These are phyloP conservation scores for Alopecurus myosuroides DNA, from an alignment of 176 grass and related monocot species.

Conservation along the genomic window DNA sequence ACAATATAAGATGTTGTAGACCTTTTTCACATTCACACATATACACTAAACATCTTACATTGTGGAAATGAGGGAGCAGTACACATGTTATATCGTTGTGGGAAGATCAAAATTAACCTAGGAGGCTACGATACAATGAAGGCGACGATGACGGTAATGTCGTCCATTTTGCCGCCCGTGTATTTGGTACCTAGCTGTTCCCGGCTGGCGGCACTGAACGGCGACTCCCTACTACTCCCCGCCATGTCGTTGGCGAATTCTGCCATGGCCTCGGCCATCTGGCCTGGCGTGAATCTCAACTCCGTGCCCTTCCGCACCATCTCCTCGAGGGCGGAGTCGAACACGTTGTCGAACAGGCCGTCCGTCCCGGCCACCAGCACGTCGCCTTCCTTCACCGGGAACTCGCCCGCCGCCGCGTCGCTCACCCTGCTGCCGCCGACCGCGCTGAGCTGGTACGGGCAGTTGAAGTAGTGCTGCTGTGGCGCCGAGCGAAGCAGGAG, in stretches of 20 bases:
- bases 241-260: neutral
- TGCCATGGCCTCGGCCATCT: conserved; percentile 13
- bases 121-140: neutral
- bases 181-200: neutral
- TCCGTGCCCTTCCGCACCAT: conserved; percentile 10
- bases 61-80: too few relatives aligned
- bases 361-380: conserved; percentile 33
- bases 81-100: neutral
- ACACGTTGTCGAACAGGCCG: conserved; percentile 50
- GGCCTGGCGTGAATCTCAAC: neutral
- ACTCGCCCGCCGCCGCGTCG: neutral
- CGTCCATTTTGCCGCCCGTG: neutral
- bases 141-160: neutral
- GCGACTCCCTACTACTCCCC: neutral
- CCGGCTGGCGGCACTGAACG: conserved; percentile 1
- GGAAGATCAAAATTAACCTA: neutral
- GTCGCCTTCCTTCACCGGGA: conserved; percentile 25
- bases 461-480: conserved; percentile 24
- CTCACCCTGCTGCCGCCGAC: rapidly evolving
- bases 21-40: too few relatives aligned
- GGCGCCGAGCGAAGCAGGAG: neutral
- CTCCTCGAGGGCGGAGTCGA: conserved; percentile 1
- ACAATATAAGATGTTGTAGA: too few relatives aligned
- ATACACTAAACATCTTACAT: too few relatives aligned
- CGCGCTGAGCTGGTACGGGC: conserved; percentile 29